Percentiles rank a stretch among this genome's conserved stretches.
Conservation (phyloP, 208 protist species). For the Leishmania martiniquensis region DNA sequence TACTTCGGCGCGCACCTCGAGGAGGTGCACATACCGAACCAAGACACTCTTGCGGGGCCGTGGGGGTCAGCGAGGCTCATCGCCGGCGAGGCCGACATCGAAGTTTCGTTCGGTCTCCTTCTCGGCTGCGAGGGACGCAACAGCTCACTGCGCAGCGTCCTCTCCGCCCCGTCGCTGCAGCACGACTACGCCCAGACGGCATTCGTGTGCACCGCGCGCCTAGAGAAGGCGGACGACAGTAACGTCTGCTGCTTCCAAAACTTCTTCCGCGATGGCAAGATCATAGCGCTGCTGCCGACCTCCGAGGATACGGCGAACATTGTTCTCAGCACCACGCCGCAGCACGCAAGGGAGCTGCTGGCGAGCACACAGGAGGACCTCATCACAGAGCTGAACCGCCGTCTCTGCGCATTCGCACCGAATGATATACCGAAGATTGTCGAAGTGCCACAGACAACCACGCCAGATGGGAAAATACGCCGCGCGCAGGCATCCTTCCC, state of each 20-base stretch:
- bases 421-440: conserved; percentile 77
- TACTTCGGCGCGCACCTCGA: conserved; percentile 59
- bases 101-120: conserved; percentile 57
- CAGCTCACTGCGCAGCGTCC: conserved; percentile 68
- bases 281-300: conserved; percentile 84
- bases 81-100: conserved; percentile 23
- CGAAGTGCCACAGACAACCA: conserved; percentile 60
- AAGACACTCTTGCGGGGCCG: conserved; percentile 45
- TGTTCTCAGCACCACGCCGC: conserved; percentile 76
- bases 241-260: conserved; percentile 92
- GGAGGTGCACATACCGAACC: conserved; percentile 40
- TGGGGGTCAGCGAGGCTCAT: conserved; percentile 47
- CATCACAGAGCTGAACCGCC: conserved; percentile 71
- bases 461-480: conserved; percentile 38
- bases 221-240: conserved; percentile 66
- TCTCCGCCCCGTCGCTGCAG: conserved; percentile 59
- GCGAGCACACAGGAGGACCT: conserved; percentile 58
- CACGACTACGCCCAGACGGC: conserved; percentile 85
- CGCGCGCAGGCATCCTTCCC: conserved; percentile 77
- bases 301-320: conserved; percentile 83
- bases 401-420: conserved; percentile 66
- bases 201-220: conserved; percentile 80
- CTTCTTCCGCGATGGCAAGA: conserved; percentile 85
- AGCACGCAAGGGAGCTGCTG: conserved; percentile 62
- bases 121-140: conserved; percentile 86